phyloP scores from a whole-genome alignment of 805 yeast genomes.

The Starmera quercuum region DNA sequence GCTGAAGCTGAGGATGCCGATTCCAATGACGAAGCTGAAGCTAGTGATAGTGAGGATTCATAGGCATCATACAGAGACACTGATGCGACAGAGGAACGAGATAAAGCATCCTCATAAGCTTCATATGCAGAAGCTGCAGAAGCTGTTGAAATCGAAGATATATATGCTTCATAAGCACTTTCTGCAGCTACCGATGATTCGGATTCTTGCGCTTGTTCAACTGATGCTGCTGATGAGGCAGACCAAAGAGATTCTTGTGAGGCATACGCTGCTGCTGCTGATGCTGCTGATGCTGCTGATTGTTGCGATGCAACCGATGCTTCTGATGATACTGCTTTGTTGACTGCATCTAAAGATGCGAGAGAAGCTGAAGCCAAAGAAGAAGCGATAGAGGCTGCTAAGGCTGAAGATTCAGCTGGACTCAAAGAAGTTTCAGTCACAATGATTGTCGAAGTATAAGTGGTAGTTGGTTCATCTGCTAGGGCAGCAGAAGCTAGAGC shows the following conservation, averaged over 20 bases:
- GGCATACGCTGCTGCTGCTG: conserved; percentile 11
- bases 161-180: conserved; percentile 8
- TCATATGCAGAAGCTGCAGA: conserved; percentile 14
- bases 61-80: conserved; percentile 9
- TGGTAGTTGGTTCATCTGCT: conserved; percentile 26
- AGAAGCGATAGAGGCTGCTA: conserved; percentile 15
- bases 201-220: conserved; percentile 10
- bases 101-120: conserved; percentile 10
- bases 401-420: conserved; percentile 14
- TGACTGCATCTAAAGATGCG: conserved; percentile 13
- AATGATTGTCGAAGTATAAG: conserved; percentile 32
- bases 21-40: conserved; percentile 1
- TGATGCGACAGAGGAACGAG: conserved; percentile 18
- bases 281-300: conserved; percentile 15
- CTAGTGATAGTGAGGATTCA: conserved; percentile 9
- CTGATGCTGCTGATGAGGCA: conserved; percentile 12
- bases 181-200: conserved; percentile 13
- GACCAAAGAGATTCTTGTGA: conserved; percentile 2
- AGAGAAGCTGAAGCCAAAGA: conserved; percentile 15
- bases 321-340: conserved; percentile 7
- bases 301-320: conserved; percentile 12
- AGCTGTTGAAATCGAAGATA: conserved; percentile 3
- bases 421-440: conserved; percentile 22
- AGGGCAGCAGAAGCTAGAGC: conserved; percentile 23
- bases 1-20: conserved; percentile 6